Base-by-base conservation (phyloP, 192 early-diverging fungal species). In the Piromyces sp. region DNA sequence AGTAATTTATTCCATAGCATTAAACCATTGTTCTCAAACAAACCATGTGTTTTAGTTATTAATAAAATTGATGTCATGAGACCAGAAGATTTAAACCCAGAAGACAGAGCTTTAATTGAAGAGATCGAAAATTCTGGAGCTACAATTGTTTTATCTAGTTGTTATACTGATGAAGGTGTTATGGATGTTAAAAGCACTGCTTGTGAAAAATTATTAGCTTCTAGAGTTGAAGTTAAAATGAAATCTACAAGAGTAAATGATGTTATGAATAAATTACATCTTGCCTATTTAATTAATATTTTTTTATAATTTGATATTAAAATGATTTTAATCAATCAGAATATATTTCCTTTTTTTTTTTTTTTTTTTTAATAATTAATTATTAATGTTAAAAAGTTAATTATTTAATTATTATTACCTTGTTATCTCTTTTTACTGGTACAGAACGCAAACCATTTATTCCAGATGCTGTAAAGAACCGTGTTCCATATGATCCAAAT, bases 1-100 rank as follows among this genome's bases (percentile, higher is more conserved):
- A 87, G 93, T 83, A 92, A 86, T 79, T 88, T 98, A 79, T 98
- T 95, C 90, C 90, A 96, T 82, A 94, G 94, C 83, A 98, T 99
- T 88, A 95, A 96, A 89, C 97, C 98, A 12, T 90, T 99, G 82
- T 99, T 99, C 83, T 94, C 94, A 85, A 98, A 97, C 92, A 99
- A 99, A 91, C 97, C 97, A 31, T 95, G 93, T 78, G 83, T 98
- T 78, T 88, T 99, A 26, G 95, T 99, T 42, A 86, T 97, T 79
- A 98, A 95, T 91, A 99, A 99, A 90, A 98, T 95, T 84, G 98
- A 99, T 85, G 88, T 91, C 29, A 92, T 89, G 87, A 89, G 92
- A 42, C 92, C 94, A 29, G 95, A 95, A 82, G 91, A 95, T 58
- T 85, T 98, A 68, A 87, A 87, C 30, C 88, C 86, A 26, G 93